Conservation (phyloP, 495 filamentous ascomycete genomes). For the Parathielavia hyrcaniae region DNA sequence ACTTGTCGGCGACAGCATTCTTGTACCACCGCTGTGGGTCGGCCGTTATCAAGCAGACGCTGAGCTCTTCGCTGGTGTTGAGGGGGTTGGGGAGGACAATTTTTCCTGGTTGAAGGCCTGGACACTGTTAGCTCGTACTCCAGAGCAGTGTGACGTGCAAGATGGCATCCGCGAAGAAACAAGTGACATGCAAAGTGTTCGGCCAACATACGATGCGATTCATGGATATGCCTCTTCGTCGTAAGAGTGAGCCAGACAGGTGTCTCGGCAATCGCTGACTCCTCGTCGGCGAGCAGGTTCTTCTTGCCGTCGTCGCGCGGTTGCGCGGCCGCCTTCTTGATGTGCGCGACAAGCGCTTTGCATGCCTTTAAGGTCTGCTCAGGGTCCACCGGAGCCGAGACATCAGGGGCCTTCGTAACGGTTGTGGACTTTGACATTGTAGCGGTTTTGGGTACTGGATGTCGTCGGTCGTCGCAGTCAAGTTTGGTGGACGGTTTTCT, state of each 20-base stretch:
- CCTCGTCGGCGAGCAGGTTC: slow-evolving; percentile 63
- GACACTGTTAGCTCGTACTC: slow-evolving; percentile 33
- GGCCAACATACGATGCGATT: slow-evolving; percentile 20
- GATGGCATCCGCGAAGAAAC: not conserved
- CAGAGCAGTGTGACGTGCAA: too few relatives aligned
- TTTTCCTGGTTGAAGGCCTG: slow-evolving; percentile 61
- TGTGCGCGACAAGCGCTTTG: slow-evolving; percentile 70
- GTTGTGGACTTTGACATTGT: slow-evolving; percentile 28
- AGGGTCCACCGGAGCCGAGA: slow-evolving; percentile 37
- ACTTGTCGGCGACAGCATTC: slow-evolving; percentile 66
- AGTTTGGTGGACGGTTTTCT: too few relatives aligned
- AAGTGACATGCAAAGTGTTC: not conserved
- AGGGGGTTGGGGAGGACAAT: slow-evolving; percentile 63
- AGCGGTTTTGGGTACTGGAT: not conserved
- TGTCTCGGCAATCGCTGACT: slow-evolving; percentile 38
- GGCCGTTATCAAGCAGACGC: slow-evolving; percentile 65
- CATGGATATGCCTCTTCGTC: slow-evolving; percentile 69
- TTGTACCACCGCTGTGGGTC: slow-evolving; percentile 86
- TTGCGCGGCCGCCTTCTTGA: slow-evolving; percentile 59
- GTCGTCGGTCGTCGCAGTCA: slow-evolving; percentile 12
- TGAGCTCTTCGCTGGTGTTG: slow-evolving; percentile 51
- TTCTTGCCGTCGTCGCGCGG: slow-evolving; percentile 55
- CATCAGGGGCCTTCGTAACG: slow-evolving; percentile 27
- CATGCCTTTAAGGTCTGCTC: slow-evolving; percentile 72
- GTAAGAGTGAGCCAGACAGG: slow-evolving; percentile 80